Evolutionary conservation across 1,284 basidiomycete genomes (phyloP).

Genomic region (Cronartium ribicola): DNA sequence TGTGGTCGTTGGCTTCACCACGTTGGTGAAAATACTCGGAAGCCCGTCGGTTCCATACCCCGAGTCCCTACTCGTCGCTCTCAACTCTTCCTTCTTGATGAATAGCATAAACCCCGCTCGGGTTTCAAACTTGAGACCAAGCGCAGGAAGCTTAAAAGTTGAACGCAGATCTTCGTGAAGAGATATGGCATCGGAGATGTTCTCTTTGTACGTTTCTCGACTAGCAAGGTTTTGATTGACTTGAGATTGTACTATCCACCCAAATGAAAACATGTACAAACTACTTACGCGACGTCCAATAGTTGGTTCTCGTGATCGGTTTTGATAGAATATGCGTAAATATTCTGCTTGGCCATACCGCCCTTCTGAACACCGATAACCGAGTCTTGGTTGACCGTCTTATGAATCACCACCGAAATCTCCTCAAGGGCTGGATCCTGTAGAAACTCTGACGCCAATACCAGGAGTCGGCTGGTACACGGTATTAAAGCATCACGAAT

Average conservation of each 20-base stretch:
- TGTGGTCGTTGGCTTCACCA: constrained; percentile 43
- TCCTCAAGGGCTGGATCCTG: constrained; percentile 27
- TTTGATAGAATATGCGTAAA: constrained; percentile 41
- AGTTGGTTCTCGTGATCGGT: constrained; percentile 25
- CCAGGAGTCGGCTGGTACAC: constrained; percentile 24
- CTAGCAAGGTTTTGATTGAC: not conserved
- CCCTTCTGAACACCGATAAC: constrained; percentile 39
- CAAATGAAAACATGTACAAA: not conserved
- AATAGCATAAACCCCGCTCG: constrained; percentile 44
- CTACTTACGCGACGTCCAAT: constrained; percentile 34
- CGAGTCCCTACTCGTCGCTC: constrained; percentile 7
- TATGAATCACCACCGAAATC: constrained; percentile 15
- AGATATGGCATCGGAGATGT: constrained; percentile 44
- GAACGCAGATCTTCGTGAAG: constrained; percentile 40
- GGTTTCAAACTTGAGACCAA: constrained; percentile 42
- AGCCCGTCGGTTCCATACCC: constrained; percentile 22
- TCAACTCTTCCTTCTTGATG: constrained; percentile 44
- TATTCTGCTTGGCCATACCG: constrained; percentile 39
- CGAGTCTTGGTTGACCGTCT: constrained; percentile 31
- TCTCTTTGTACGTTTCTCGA: constrained; percentile 43
- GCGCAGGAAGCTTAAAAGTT: constrained; percentile 40
- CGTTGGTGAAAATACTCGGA: constrained; percentile 44
- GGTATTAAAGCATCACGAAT: constrained; percentile 18
- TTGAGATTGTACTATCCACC: not conserved
- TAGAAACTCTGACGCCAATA: constrained; percentile 17